A percentile compares a stretch with the other conserved stretches of the same genome.
Conservation (phyloP, 306 rosid species). For the Citrullus colocynthis region DNA sequence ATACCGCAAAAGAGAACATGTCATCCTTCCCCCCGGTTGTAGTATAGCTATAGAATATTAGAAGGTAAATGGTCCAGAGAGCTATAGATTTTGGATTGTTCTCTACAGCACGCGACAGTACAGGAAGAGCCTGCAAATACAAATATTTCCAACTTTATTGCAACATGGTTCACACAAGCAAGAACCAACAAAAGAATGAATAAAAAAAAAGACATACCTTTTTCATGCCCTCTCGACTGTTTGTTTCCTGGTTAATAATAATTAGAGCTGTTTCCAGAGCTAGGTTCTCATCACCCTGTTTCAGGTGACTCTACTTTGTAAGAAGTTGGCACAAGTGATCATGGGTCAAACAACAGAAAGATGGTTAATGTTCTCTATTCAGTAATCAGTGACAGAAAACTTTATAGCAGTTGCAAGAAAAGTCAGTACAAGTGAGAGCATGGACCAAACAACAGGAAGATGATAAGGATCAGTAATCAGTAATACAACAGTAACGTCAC, state of each 20-base stretch:
- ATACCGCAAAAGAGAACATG: slow-evolving; percentile 84
- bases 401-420: slow-evolving; percentile 3
- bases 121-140: slow-evolving; percentile 63
- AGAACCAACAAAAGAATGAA: neutral
- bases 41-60: slow-evolving; percentile 54
- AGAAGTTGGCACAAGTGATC: slow-evolving; percentile 20
- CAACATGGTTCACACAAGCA: neutral
- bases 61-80: slow-evolving; percentile 72
- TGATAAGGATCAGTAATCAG: neutral
- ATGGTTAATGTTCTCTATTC: neutral
- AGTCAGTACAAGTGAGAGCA: slow-evolving; percentile 17
- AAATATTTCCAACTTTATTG: slow-evolving; percentile 5
- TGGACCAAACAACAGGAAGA: slow-evolving; percentile 2
- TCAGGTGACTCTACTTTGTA: slow-evolving; percentile 52
- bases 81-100: slow-evolving; percentile 45
- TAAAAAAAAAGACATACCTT: slow-evolving; percentile 33
- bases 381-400: neutral
- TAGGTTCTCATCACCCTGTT: slow-evolving; percentile 60
- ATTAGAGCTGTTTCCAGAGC: slow-evolving; percentile 68
- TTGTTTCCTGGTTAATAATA: slow-evolving; percentile 63
- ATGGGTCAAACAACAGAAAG: neutral
- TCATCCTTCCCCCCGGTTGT: slow-evolving; percentile 68
- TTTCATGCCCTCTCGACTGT: slow-evolving; percentile 47
- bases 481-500: neutral
- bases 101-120: slow-evolving; percentile 71